Base-by-base conservation (phyloP, 176 grass and related monocot genomes). In the Rhynchospora pubera region DNA sequence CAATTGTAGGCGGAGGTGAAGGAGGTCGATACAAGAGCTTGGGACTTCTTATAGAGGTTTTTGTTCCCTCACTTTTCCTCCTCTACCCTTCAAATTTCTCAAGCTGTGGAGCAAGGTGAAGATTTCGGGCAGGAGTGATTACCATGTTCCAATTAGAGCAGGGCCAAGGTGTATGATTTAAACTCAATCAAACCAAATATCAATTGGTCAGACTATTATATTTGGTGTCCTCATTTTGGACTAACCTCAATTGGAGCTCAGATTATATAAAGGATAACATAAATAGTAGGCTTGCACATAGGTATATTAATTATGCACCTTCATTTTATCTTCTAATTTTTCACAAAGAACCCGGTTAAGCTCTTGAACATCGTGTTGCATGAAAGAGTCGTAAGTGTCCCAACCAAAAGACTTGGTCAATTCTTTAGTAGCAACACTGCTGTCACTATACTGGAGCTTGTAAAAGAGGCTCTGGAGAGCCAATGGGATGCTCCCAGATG, bases 311-410 rank as follows among this genome's bases (percentile, higher is more conserved):
- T 84, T 61, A 63, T 21, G 63, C 58, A 97, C 91, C 94, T 97
- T 97, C 94, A 93, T 97, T 75, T 97, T 97, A 83, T 90, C 91
- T 86, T 97, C 91, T 61, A 97, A 88, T 90, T 93, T 97, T 83
- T 97, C 94, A 75, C 94, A 91, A 28, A 97, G 91, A 87, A 97
- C 94, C 89, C 91, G 91, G 65, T 97, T 93, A 82, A 97, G 89
- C 87, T 97, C 94, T 85, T 97, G 94, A 62, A 91, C 91, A 79
- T 93, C 94, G 83, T 97, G 94, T 82, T 97, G 94, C 94, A 97
- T 97, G 87, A 97, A 97, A 87, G 94, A 97, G 86, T 97, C 91
- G 89, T 93, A 97, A 63, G 94, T 97, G 79, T 97, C 94, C 94
- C 94, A 97, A 76, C 94, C 94, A 91, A 97, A 97, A 87, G 94